A percentile compares a stretch with the other conserved stretches of the same genome.
Conservation (phyloP, 345 rosid genomes). For the Rubroshorea leprosula region DNA sequence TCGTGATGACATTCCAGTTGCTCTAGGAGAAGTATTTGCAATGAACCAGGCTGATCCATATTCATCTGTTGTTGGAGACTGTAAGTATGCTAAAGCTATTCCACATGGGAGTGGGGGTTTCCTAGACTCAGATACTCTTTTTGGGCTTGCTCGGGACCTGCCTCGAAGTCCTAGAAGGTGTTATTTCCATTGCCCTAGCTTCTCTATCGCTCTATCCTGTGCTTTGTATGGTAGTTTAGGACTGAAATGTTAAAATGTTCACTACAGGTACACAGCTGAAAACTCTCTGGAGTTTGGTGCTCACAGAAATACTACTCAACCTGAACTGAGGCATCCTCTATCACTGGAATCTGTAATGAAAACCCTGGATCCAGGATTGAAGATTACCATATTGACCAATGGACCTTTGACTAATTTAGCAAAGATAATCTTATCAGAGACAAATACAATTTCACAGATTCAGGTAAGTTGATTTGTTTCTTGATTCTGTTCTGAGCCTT, state of each 20-base stretch:
- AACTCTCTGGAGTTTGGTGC: slow-evolving; percentile 57
- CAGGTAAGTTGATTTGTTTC: slow-evolving; percentile 37
- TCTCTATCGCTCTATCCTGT: not conserved
- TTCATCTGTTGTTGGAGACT: slow-evolving; percentile 55
- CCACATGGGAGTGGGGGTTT: slow-evolving; percentile 87
- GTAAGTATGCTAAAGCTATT: slow-evolving; percentile 63
- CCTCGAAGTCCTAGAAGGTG: slow-evolving; percentile 93
- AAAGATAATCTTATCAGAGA: slow-evolving; percentile 38
- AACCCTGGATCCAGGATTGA: slow-evolving; percentile 38
- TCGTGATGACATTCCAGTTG: slow-evolving; percentile 86
- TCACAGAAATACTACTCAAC: slow-evolving; percentile 64
- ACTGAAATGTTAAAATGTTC: slow-evolving; percentile 6
- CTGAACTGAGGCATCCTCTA: slow-evolving; percentile 63
- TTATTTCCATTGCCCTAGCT: not conserved
- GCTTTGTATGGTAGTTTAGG: not conserved
- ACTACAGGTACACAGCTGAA: slow-evolving; percentile 70
- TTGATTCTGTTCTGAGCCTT: too few relatives aligned
- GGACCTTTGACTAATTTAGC: slow-evolving; percentile 88
- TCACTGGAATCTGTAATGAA: slow-evolving; percentile 49
- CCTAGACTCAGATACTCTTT: slow-evolving; percentile 84
- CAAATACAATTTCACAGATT: slow-evolving; percentile 37
- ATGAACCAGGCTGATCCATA: slow-evolving; percentile 57
- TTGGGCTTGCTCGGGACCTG: slow-evolving; percentile 71
- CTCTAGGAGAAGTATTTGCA: slow-evolving; percentile 62
- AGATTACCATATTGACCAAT: slow-evolving; percentile 63